Base-by-base conservation (phyloP, 768 basidiomycete genomes). In the Boletus eberwhitei region DNA sequence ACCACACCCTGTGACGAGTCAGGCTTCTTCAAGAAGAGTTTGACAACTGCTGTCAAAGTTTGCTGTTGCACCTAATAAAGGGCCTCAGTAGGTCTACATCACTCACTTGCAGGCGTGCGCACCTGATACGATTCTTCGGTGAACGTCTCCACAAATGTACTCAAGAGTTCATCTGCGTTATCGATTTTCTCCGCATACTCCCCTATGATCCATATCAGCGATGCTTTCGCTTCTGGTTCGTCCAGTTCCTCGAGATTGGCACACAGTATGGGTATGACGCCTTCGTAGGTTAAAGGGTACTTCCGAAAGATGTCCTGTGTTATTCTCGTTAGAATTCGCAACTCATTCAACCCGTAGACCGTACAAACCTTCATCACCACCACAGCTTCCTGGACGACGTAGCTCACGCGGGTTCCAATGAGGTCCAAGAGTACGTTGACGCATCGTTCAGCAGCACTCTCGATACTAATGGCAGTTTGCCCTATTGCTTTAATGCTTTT, bases 141-240 rank as follows among this genome's bases (percentile, higher is more conserved):
- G 74, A 98, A 98, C 3, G 87, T 79, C 52, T 96, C 92, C 21
- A 99, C 88, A 68, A 97, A 98, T 47, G 88, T 87, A 14, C 84
- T 81, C 60, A 98, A 76, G 22, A 99, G 78, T 63, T 98, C 95
- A 67, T 91, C 93, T 4, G 96, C 94, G 59, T 99, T 99, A 62
- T 95, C 93, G 59, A 98, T 98, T 75, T 93, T 96, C 71, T 89
- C 88, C 4, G 96, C 94, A 64, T 99, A 98, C 74, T 98, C 94
- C 53, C 96, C 96, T 61, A 98, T 94, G 64, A 99, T 98, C 96
- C 97, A 99, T 68, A 99, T 98, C 47, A 99, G 77, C 3, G 95
- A 95, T 1, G 95, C 92, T 67, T 98, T 98, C 2, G 97, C 96
- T 68, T 99, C 96, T 11, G 96, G 97, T 67, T 99, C 97, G 64